Evolutionary conservation across 345 rosid species (phyloP).

Genomic region (Limnanthes douglasii): DNA sequence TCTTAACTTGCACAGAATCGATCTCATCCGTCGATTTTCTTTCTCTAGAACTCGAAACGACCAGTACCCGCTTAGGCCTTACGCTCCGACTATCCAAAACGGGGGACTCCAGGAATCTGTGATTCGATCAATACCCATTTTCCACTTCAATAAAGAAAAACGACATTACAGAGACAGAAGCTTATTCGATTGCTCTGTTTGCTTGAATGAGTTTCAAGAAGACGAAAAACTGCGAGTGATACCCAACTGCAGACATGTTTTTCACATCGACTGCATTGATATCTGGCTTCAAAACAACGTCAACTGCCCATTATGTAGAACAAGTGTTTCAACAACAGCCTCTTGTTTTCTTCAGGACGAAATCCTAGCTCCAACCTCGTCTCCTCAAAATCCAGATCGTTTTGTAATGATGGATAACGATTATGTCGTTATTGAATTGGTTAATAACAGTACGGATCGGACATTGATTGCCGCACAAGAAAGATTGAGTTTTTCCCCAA

Average conservation of each 20-base stretch:
- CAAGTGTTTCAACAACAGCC: slow-evolving; percentile 36
- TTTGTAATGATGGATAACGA: slow-evolving; percentile 34
- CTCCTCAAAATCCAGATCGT: slow-evolving; percentile 26
- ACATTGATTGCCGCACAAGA: slow-evolving; percentile 28
- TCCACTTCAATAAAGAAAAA: slow-evolving; percentile 48
- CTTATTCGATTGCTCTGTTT: slow-evolving; percentile 55
- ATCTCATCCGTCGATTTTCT: slow-evolving; percentile 41
- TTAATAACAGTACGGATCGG: slow-evolving; percentile 12
- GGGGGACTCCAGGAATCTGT: slow-evolving; percentile 74
- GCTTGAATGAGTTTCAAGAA: slow-evolving; percentile 74
- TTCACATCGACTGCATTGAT: slow-evolving; percentile 89
- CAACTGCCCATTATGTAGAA: slow-evolving; percentile 81
- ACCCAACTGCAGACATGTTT: slow-evolving; percentile 69
- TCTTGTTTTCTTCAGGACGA: slow-evolving; percentile 16
- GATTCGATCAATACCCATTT: slow-evolving; percentile 69
- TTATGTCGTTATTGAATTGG: slow-evolving; percentile 61
- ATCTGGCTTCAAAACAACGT: slow-evolving; percentile 86
- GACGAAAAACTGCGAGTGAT: slow-evolving; percentile 58
- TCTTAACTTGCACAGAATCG: slow-evolving; percentile 68
- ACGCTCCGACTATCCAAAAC: slow-evolving; percentile 25
- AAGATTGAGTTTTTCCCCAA: slow-evolving; percentile 22
- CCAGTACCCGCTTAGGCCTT: slow-evolving; percentile 31
- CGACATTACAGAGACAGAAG: slow-evolving; percentile 16
- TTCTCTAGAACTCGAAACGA: slow-evolving; percentile 27
- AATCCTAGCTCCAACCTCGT: slow-evolving; percentile 28